Conservation (phyloP, 805 yeast species). For the Pichia cephalocereana region DNA sequence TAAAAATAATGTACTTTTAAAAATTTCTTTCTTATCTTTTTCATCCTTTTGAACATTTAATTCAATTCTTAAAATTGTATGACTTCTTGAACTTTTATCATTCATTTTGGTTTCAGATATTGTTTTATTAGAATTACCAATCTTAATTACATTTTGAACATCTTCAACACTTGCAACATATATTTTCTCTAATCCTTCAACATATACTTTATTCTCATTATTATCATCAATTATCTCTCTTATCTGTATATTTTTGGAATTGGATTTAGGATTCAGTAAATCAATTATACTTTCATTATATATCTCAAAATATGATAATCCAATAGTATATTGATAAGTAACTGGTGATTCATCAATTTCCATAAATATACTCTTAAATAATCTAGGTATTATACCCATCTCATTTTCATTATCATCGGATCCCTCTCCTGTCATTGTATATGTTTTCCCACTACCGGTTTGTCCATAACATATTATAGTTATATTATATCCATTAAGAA, state of each 20-base stretch:
- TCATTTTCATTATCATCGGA: conserved; percentile 13
- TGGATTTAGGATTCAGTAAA: conserved; percentile 38
- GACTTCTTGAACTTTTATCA: conserved; percentile 66
- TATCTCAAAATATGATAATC: conserved; percentile 71
- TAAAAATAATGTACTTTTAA: conserved; percentile 55
- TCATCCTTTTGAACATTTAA: conserved; percentile 37
- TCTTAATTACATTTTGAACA: conserved; percentile 44
- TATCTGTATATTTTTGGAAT: conserved; percentile 34
- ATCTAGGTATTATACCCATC: conserved; percentile 63
- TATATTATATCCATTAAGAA: conserved; percentile 50
- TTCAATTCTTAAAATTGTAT: conserved; percentile 64
- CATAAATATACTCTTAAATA: conserved; percentile 55
- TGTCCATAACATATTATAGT: conserved; percentile 58
- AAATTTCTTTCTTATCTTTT: conserved; percentile 41
- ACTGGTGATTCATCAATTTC: conserved; percentile 26
- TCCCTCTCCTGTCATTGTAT: conserved; percentile 61
- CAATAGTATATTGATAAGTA: conserved; percentile 27
- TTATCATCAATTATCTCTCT: conserved; percentile 45
- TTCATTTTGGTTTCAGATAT: conserved; percentile 27
- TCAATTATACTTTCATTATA: conserved; percentile 73
- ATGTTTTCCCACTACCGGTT: conserved; percentile 78
- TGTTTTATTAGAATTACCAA: conserved; percentile 49
- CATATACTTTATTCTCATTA: conserved; percentile 32
- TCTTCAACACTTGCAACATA: conserved; percentile 53
- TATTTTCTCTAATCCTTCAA: conserved; percentile 57